Conservation (phyloP, 371 early-diverging fungal genomes). For the Saksenaea oblongispora region DNA sequence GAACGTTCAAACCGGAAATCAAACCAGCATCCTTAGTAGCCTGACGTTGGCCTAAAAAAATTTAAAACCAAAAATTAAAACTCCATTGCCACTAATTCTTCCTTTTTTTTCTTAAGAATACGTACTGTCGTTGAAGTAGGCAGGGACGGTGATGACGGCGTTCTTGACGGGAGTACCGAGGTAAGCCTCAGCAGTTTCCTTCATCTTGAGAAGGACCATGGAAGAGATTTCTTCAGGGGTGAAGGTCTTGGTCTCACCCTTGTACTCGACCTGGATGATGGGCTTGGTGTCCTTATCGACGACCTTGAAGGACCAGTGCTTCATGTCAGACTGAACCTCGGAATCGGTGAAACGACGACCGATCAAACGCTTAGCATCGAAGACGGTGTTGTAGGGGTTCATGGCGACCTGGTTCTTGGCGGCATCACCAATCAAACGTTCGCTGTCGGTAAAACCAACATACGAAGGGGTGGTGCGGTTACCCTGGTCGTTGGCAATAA, state of each 20-base stretch:
- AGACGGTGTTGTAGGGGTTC: conserved; percentile 91
- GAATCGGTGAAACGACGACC: conserved; percentile 91
- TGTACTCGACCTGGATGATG: conserved; percentile 80
- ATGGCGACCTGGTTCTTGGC: conserved; percentile 93
- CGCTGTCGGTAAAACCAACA: conserved; percentile 91
- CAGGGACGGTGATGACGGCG: conserved; percentile 88
- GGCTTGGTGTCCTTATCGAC: conserved; percentile 84
- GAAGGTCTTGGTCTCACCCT: conserved; percentile 86
- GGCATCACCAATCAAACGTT: conserved; percentile 93
- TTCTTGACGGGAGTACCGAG: conserved; percentile 78
- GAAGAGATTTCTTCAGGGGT: conserved; percentile 94
- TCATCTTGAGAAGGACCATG: conserved; percentile 92
- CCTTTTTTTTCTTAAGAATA: background rate
- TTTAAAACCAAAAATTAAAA: background rate
- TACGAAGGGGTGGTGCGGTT: conserved; percentile 96
- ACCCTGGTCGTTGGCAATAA: conserved; percentile 98
- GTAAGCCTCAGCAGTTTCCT: conserved; percentile 88
- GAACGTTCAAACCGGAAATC: conserved; percentile 77
- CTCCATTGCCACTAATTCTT: background rate
- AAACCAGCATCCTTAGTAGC: conserved; percentile 83
- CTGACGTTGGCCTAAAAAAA: conserved; percentile 66
- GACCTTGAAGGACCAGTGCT: conserved; percentile 92
- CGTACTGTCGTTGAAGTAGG: conserved; percentile 69
- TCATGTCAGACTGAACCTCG: conserved; percentile 92
- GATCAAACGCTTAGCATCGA: conserved; percentile 97